A percentile compares a stretch with the other conserved stretches of the same genome.
phyloP scores from a whole-genome alignment of 169 alveolate species.

The Cryptosporidium sp. region DNA sequence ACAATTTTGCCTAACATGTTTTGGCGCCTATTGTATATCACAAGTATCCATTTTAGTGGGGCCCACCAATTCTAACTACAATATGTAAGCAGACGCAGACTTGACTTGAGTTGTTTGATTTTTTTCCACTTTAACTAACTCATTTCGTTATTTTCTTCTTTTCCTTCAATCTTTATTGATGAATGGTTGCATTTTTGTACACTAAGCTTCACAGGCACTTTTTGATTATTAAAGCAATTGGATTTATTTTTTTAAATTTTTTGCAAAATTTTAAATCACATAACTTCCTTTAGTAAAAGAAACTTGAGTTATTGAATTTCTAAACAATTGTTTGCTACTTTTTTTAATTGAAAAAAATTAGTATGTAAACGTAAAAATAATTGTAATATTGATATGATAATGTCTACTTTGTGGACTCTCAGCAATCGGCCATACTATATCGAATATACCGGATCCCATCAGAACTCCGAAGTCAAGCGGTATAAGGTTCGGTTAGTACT shows the following conservation, averaged over 20 bases:
- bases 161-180: too few relatives aligned
- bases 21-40: conserved; percentile 6
- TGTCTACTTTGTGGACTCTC: neutral
- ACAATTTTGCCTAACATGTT: neutral
- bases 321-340: too few relatives aligned
- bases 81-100: neutral
- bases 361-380: too few relatives aligned
- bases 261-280: too few relatives aligned
- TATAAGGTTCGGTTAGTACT: conserved; percentile 90
- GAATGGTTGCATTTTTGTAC: too few relatives aligned
- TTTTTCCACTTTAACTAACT: neutral
- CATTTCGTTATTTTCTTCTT: neutral
- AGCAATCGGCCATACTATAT: conserved; percentile 89
- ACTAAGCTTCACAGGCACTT: neutral
- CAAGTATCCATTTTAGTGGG: conserved; percentile 23
- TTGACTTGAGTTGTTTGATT: neutral
- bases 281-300: too few relatives aligned
- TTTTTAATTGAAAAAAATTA: too few relatives aligned
- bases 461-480: conserved; percentile 93
- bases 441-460: conserved; percentile 92
- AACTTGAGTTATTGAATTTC: too few relatives aligned
- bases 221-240: too few relatives aligned
- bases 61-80: neutral
- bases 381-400: neutral
- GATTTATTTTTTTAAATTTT: too few relatives aligned